Evolutionary conservation across 1,284 basidiomycete species (phyloP).

Genomic region (Ceratobasidium theobromae): DNA sequence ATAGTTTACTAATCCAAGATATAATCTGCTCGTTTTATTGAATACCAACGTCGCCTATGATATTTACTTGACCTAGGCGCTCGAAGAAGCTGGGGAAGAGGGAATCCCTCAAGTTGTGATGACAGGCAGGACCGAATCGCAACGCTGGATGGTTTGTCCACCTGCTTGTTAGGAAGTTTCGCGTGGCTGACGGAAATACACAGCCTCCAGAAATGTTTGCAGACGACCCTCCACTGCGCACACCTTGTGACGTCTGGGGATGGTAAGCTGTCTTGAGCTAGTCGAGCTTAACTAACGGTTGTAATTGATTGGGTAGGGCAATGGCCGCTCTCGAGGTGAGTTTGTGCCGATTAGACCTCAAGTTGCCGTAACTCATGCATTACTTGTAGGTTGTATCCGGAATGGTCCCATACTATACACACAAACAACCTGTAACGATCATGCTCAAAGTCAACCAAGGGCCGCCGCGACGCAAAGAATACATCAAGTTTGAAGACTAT

Average conservation of each 20-base stretch:
- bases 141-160: conserved; percentile 22
- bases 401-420: background rate
- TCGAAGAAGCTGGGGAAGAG: background rate
- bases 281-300: background rate
- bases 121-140: conserved; percentile 23
- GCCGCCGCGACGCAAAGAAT: background rate
- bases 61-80: background rate
- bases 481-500: conserved; percentile 12
- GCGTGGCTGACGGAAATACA: background rate
- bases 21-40: background rate
- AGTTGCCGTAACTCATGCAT: background rate
- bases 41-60: background rate
- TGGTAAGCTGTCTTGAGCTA: background rate
- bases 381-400: background rate
- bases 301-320: background rate
- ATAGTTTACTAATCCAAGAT: too few species aligned
- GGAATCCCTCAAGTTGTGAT: conserved; percentile 4
- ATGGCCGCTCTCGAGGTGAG: conserved; percentile 10
- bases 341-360: background rate
- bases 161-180: background rate
- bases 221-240: background rate
- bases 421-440: background rate
- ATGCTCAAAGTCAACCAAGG: background rate
- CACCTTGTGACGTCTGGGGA: conserved; percentile 14
- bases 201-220: conserved; percentile 16